phyloP scores from a whole-genome alignment of 202 grass and related monocot genomes.

The Musa balbisiana region DNA sequence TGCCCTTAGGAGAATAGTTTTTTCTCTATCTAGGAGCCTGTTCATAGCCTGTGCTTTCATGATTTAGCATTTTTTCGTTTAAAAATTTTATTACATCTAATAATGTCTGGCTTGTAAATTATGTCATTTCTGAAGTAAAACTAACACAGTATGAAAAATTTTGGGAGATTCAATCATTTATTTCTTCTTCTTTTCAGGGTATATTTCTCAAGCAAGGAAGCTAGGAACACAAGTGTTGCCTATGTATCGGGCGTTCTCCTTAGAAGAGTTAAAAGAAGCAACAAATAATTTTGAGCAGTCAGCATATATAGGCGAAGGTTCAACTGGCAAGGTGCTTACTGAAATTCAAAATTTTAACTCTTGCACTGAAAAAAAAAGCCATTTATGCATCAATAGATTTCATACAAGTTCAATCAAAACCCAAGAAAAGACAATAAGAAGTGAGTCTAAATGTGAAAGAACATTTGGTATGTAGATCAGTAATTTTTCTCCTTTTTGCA shows the following conservation, averaged over 20 bases:
- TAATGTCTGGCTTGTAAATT: background rate
- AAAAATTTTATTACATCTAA: background rate
- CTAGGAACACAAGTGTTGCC: conserved; percentile 76
- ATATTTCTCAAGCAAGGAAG: conserved; percentile 83
- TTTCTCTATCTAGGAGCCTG: too few relatives aligned
- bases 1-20: too few relatives aligned
- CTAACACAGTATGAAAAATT: background rate
- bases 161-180: background rate
- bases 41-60: background rate
- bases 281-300: conserved; percentile 68
- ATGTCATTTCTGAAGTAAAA: background rate
- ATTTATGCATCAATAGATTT: background rate
- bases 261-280: conserved; percentile 92
- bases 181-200: conserved; percentile 46
- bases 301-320: conserved; percentile 76
- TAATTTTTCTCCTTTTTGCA: too few relatives aligned
- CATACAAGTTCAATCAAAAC: too few relatives aligned
- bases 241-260: conserved; percentile 54
- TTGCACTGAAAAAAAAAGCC: background rate
- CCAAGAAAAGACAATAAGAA: too few relatives aligned
- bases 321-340: conserved; percentile 80
- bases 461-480: too few relatives aligned
- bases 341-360: background rate
- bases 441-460: too few relatives aligned
- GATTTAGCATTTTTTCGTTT: background rate